Conservation (phyloP, 768 basidiomycete genomes). For the Podaxis carcinomalis region DNA sequence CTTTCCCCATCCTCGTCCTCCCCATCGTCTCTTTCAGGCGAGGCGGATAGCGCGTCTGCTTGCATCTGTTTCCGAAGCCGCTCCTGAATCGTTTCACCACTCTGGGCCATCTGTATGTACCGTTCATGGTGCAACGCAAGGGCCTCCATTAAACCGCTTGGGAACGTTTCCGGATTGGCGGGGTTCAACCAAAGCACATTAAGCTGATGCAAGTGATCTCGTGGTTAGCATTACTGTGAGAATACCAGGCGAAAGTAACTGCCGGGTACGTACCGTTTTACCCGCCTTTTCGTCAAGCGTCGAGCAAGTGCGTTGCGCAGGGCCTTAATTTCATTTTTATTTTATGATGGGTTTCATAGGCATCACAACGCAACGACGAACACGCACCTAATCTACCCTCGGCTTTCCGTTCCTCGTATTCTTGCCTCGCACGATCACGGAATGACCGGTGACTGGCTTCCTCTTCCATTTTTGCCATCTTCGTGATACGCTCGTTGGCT, state of each 20-base stretch:
- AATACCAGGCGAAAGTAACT: background rate
- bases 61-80: constrained; percentile 75
- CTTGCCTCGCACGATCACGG: constrained; percentile 65
- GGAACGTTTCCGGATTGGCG: constrained; percentile 58
- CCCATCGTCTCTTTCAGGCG: constrained; percentile 31
- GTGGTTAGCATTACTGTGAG: background rate
- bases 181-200: constrained; percentile 81
- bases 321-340: constrained; percentile 25
- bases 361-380: background rate
- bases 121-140: constrained; percentile 36
- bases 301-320: constrained; percentile 70
- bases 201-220: constrained; percentile 45
- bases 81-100: constrained; percentile 33
- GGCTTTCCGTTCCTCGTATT: constrained; percentile 74
- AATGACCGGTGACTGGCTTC: constrained; percentile 51
- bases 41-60: constrained; percentile 61
- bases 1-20: constrained; percentile 20
- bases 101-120: constrained; percentile 20
- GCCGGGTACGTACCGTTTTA: constrained; percentile 45
- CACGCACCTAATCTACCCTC: constrained; percentile 57
- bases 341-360: constrained; percentile 3
- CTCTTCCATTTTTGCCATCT: constrained; percentile 76
- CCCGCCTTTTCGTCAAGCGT: constrained; percentile 74
- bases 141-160: constrained; percentile 57
- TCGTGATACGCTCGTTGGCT: constrained; percentile 59